Evolutionary conservation across 2,329 filamentous ascomycete species (phyloP).

Genomic region (Alternaria infectoria): DNA sequence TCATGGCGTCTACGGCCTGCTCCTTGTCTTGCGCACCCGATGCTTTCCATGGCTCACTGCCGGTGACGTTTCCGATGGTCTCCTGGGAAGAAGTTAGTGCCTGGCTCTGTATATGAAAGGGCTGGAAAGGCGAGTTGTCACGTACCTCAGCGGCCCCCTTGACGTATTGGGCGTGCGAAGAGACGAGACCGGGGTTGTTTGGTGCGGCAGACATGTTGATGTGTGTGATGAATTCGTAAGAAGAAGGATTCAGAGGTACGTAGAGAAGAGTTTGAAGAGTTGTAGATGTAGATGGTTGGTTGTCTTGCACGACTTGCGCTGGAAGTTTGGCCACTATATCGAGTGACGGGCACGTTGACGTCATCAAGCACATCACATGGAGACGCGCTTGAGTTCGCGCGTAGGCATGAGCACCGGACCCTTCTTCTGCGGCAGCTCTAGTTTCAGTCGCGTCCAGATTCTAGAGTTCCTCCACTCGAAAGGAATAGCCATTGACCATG

Average conservation of each 20-base stretch:
- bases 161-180: conserved; percentile 70
- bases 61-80: conserved; percentile 66
- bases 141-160: conserved; percentile 71
- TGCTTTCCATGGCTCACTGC: conserved; percentile 67
- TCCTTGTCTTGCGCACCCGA: conserved; percentile 70
- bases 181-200: conserved; percentile 64
- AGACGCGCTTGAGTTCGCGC: conserved; percentile 5
- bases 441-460: not conserved
- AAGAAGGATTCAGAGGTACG: not conserved
- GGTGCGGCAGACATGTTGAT: conserved; percentile 34
- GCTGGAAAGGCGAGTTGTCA: not conserved
- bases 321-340: conserved; percentile 4
- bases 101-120: not conserved
- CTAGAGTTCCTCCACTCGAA: not conserved
- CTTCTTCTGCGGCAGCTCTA: not conserved
- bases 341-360: conserved; percentile 6
- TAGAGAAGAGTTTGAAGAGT: not conserved
- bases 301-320: not conserved
- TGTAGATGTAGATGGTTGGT: not conserved
- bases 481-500: not conserved
- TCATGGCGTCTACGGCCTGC: conserved; percentile 67
- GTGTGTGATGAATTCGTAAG: not conserved
- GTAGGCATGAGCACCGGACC: conserved; percentile 1
- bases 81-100: conserved; percentile 48
- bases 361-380: conserved; percentile 14